phyloP scores from a whole-genome alignment of 768 basidiomycete species.

The Glaciozyma antarctica region DNA sequence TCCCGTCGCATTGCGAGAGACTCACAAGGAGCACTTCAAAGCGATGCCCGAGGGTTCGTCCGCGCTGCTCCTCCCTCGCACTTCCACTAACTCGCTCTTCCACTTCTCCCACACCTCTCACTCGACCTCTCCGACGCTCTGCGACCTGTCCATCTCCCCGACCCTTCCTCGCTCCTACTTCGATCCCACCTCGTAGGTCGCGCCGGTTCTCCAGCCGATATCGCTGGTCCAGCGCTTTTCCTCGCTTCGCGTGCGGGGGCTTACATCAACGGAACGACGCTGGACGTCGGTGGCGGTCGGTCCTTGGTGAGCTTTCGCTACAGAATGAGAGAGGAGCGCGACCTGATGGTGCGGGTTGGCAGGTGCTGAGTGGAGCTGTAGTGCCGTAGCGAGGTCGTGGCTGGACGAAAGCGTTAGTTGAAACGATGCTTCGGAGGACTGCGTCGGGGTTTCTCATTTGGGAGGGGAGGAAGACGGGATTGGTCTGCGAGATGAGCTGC shows the following conservation, averaged over 20 bases:
- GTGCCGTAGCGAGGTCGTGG: no score
- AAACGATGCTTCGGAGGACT: no score
- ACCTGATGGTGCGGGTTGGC: not conserved
- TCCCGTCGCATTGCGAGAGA: not conserved
- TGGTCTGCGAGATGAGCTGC: no score
- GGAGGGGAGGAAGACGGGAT: no score
- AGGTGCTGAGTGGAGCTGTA: not conserved
- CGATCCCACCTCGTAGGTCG: not conserved
- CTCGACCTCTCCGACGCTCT: no score
- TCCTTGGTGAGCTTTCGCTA: constrained; percentile 37
- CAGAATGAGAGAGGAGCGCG: not conserved
- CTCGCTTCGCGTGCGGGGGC: not conserved
- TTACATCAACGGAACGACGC: constrained; percentile 2
- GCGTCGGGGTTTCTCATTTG: no score
- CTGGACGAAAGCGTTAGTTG: no score
- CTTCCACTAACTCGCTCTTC: not conserved
- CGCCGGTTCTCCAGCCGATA: not conserved
- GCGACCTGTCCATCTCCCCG: no score
- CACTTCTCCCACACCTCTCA: no score
- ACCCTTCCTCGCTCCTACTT: not conserved
- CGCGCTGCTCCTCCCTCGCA: no score
- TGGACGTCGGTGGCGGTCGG: constrained; percentile 2
- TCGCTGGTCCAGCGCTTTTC: constrained; percentile 1
- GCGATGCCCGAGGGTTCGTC: constrained; percentile 4
- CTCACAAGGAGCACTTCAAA: not conserved